These are phyloP conservation scores for Starmerella riodocensis DNA, from an alignment of 805 yeast species.

Conservation along the genomic window DNA sequence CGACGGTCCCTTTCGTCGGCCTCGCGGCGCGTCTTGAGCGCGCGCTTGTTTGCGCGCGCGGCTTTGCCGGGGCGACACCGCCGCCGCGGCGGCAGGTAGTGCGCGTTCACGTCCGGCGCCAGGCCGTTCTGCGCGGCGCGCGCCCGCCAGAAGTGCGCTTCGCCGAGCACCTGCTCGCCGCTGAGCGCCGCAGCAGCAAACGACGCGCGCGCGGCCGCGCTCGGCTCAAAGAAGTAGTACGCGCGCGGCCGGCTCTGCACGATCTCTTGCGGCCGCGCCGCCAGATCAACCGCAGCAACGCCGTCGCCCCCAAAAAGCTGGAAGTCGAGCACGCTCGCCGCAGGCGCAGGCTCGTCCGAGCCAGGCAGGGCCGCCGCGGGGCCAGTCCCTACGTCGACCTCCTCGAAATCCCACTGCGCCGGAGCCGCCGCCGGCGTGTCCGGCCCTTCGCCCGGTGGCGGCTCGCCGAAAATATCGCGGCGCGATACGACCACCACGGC, in stretches of 20 bases:
- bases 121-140: conserved; percentile 6
- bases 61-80: conserved; percentile 21
- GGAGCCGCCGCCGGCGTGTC: neutral
- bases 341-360: too few species aligned
- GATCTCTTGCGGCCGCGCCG: conserved; percentile 1
- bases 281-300: conserved; percentile 8
- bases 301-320: conserved; percentile 17
- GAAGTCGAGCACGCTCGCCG: too few species aligned
- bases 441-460: conserved; percentile 1
- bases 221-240: conserved; percentile 12
- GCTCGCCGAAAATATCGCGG: conserved; percentile 4
- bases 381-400: too few species aligned
- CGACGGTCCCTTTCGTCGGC: conserved; percentile 9
- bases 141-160: conserved; percentile 9
- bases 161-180: conserved; percentile 11
- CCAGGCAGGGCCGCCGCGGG: too few species aligned
- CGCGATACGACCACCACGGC: conserved; percentile 17
- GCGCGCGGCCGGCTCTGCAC: conserved; percentile 12
- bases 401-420: too few species aligned
- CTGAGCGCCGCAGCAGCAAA: conserved; percentile 12
- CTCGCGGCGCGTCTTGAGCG: conserved; percentile 3
- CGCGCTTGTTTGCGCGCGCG: conserved; percentile 13
- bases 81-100: conserved; percentile 6
- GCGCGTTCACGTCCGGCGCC: conserved; percentile 20
- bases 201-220: neutral